These are phyloP conservation scores for Pilobolus umbonatus DNA, from an alignment of 192 early-diverging fungal genomes.

Conservation along the genomic window DNA sequence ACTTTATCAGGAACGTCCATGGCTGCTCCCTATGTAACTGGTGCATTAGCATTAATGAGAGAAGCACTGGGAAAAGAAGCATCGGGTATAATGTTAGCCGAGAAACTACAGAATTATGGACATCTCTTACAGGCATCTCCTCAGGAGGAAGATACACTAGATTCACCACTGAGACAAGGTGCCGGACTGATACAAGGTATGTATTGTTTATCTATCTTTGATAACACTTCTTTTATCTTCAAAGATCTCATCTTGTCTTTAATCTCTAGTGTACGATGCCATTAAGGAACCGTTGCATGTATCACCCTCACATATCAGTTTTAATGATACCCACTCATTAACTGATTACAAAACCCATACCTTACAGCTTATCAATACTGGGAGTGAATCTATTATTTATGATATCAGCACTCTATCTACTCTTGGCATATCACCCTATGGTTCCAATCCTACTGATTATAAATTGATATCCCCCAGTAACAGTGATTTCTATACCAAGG, in stretches of 20 bases:
- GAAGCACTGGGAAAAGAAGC: conserved; percentile 25
- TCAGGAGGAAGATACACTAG: conserved; percentile 1
- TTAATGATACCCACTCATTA: conserved; percentile 43
- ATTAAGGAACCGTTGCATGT: conserved; percentile 34
- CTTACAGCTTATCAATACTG: conserved; percentile 42
- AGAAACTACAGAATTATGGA: conserved; percentile 34
- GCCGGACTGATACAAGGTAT: conserved; percentile 48
- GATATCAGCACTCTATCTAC: conserved; percentile 35
- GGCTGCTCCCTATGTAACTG: conserved; percentile 57
- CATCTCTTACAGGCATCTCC: neutral
- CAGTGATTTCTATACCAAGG: conserved; percentile 6
- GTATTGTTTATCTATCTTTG: neutral
- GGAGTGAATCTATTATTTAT: conserved; percentile 34
- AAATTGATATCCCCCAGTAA: conserved; percentile 8
- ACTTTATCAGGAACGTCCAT: conserved; percentile 52
- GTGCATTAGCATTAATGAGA: conserved; percentile 42
- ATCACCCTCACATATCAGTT: conserved; percentile 43
- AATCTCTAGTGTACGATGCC: conserved; percentile 31
- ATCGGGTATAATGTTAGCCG: conserved; percentile 17
- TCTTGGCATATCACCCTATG: conserved; percentile 36
- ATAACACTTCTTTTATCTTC: conserved; percentile 4
- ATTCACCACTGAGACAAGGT: conserved; percentile 42
- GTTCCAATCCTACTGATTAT: conserved; percentile 12
- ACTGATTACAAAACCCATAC: conserved; percentile 27
- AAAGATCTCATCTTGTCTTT: neutral